Evolutionary conservation across 202 grass and related monocot species (phyloP), one percentile per base, ranked within the genome.

Genomic region (Schoenoplectus triqueter): DNA sequence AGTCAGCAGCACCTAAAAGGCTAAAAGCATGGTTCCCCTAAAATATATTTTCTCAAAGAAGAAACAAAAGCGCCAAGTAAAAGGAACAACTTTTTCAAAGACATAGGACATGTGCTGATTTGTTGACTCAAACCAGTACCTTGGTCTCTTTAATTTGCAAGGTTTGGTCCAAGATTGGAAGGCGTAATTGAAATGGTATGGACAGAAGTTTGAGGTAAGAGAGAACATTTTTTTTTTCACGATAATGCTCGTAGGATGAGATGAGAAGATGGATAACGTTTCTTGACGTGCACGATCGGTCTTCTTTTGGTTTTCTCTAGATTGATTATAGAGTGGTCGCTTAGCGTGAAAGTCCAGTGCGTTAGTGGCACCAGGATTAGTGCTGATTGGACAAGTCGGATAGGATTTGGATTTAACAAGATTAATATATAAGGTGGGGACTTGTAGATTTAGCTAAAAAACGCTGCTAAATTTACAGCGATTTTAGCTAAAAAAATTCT

Each of bases 211-310:
- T 17, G 13, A 60, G 7, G 39, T 11, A 61, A 14, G 55, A 44
- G 75, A 45, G 60, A 42, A 61, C 7, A 79, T 18, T 18, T 18
- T 6, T 62, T 61, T 6, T 62, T 17, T 62, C 6, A 62, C 15
- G 59, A 62, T 19, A 18, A 62, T 18, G 59, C n/a, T 61, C n/a
- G 55, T 59, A 14, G 55, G 10, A 59, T 59, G 14, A 47, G 31
- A 13, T 56, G 57, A 61, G 57, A 61, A 61, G 59, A 18, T 62
- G 59, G 15, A 62, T 17, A 62, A 18, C 15, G 6, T 5, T 5
- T 52, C 71, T 52, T 74, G 48, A 52, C 71, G 17, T 74, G 71
- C 71, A 74, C 71, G 71, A 21, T 10, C 52, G 47, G 46, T 51
- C 44, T 73, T 73, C 17, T 50, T 73, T 73, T 51, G 47, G 18